Evolutionary conservation across 1,139 yeast species (phyloP), one percentile per base, ranked within the genome.

Genomic region (Suhomyces atakaporum): DNA sequence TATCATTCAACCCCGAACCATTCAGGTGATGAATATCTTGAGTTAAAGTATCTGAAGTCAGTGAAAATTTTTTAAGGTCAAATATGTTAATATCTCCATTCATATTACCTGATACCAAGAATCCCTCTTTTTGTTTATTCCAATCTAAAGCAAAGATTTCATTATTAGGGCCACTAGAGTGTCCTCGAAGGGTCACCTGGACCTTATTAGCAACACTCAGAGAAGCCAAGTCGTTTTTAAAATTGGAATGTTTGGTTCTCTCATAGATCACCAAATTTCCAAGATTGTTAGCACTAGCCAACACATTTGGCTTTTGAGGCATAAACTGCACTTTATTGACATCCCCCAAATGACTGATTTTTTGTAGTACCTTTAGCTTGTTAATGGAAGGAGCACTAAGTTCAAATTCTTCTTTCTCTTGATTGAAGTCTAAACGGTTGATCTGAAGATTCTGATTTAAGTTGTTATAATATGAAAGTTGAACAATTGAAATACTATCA

Each of bases 1-100:
- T 63, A 47, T 79, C 84, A 53, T 84, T 84, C 10, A 77, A 64
- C 0, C 86, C 87, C 7, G 45, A 21, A 4, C 20, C 18, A 22
- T 43, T 44, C 19, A 27, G 35, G 16, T 18, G 21, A 29, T 41
- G 37, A 8, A 31, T 27, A 5, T 26, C 11, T 26, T 45, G 35
- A 6, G 18, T 16, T 10, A 33, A 34, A 4, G 27, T 6, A 8
- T 30, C 27, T 2, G 37, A 18, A 9, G 14, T 13, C 4, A 21
- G 19, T 2, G 45, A 42, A 29, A 54, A 50, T 8, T 41, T 36
- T 29, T 52, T 56, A 5, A 71, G 55, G 46, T 71, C 74, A 40
- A 56, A 65, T n/a, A 69, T 35, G 36, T 55, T 54, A 10, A 71
- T 47, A 14, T 47, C 44, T 4, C 76, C 77, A 18, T 49, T 54